These are phyloP conservation scores for Phytophthora pluvialis DNA, from an alignment of 352 stramenopile species.

Conservation along the genomic window DNA sequence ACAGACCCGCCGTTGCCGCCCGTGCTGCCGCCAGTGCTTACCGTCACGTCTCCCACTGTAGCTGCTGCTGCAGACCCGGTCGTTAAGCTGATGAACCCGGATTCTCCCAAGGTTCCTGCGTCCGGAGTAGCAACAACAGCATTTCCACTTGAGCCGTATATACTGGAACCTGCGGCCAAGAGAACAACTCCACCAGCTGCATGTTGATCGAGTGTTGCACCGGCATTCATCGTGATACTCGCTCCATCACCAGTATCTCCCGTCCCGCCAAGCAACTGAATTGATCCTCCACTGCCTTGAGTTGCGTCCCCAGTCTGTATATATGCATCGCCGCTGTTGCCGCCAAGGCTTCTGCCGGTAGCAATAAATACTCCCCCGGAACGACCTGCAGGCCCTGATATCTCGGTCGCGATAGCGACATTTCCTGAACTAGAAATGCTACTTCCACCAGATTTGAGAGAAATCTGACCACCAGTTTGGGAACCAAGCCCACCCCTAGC, in stretches of 20 bases:
- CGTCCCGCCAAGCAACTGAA: constrained; percentile 29
- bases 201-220: constrained; percentile 26
- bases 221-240: constrained; percentile 30
- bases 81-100: constrained; percentile 20
- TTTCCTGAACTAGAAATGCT: constrained; percentile 32
- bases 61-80: constrained; percentile 14
- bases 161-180: constrained; percentile 16
- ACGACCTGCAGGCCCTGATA: constrained; percentile 24
- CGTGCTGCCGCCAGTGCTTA: constrained; percentile 25
- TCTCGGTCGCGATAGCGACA: constrained; percentile 17
- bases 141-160: constrained; percentile 31
- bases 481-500: constrained; percentile 28
- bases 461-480: constrained; percentile 35
- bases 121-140: constrained; percentile 21
- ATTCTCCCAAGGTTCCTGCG: constrained; percentile 22
- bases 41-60: constrained; percentile 16
- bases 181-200: constrained; percentile 24
- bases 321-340: constrained; percentile 31
- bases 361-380: constrained; percentile 26
- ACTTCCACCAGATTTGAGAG: constrained; percentile 28
- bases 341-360: constrained; percentile 31
- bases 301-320: constrained; percentile 38
- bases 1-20: constrained; percentile 33
- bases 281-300: constrained; percentile 34
- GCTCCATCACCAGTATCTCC: constrained; percentile 31